Base-by-base conservation (phyloP, 371 early-diverging fungal genomes). In the Coemansia sp. region DNA sequence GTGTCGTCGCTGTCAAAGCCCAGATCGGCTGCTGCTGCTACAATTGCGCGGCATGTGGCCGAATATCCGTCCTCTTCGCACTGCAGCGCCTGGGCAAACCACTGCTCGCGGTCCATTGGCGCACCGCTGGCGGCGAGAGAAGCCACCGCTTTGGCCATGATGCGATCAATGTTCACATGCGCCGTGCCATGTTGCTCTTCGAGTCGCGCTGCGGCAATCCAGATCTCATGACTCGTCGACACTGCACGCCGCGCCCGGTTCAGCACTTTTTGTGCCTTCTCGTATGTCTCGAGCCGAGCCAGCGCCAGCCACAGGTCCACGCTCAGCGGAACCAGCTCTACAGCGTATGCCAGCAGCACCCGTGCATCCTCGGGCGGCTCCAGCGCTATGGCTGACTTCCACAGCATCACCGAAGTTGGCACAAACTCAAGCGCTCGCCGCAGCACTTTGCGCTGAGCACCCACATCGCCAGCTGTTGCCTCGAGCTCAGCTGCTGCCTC, bases 261-360 rank as follows among this genome's bases (percentile, higher is more conserved):
- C 47, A 98, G 82, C 8, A 97, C 94, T 47, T 85, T 88, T 68
- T 88, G 88, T 0, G 98, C 97, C 71, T 94, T 90, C n/a, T 91
- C 90, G 64, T 94, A 93, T 0, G 90, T 84, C 75, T 97, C 98
- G 14, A 97, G 83, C 16, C 92, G 85, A 0, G 97, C 97, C 52
- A 98, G 82, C 0, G 97, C 97, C 25, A 97, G 84, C 98, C 99
- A 97, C 56, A 98, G 80, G 30, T 97, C 98, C 0, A 94, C 89
- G 59, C 94, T 90, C 1, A 88, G 82, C 0, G 98, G 97, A 0
- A 95, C 91, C 51, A 94, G 81, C 68, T 97, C 94, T 2, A 97
- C 96, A 12, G 99, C 97, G 25, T 94, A 90, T 6, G 94, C 88
- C 7, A 98, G 80, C 4, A 98, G 73, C 1, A 95, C 89, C 40